A percentile compares a stretch with the other conserved stretches of the same genome.
These are phyloP conservation scores for Solanum arcanum DNA, from an alignment of 257 asterid species.

Conservation along the genomic window DNA sequence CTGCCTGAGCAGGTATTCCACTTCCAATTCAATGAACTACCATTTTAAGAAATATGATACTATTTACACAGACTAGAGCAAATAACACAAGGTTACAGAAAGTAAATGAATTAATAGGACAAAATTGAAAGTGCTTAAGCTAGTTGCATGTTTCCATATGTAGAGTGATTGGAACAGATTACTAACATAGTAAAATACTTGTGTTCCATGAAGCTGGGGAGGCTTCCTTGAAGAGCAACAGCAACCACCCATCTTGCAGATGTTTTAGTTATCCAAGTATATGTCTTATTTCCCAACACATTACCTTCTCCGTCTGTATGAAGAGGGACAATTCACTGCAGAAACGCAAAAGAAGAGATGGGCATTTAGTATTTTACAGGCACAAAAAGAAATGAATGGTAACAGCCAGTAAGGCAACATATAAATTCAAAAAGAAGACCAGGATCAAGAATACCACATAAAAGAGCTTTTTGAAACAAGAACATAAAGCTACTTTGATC, in stretches of 20 bases:
- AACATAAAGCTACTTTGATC: not conserved
- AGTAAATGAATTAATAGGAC: not conserved
- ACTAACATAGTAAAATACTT: constrained; percentile 65
- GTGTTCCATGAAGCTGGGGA: constrained; percentile 62
- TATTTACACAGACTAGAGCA: not conserved
- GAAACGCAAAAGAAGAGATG: not conserved
- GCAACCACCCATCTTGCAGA: constrained; percentile 62
- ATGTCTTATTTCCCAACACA: not conserved
- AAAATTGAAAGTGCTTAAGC: not conserved
- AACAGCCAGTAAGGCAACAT: not conserved
- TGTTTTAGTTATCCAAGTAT: not conserved
- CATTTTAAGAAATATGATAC: not conserved
- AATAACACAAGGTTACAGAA: not conserved
- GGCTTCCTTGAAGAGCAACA: constrained; percentile 69
- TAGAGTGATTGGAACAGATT: not conserved
- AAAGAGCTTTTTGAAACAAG: not conserved
- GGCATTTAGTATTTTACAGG: not conserved
- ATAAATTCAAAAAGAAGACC: not conserved
- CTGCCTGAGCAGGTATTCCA: not conserved
- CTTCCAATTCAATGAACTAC: not conserved
- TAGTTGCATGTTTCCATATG: not conserved
- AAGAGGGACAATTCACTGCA: not conserved
- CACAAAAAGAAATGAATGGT: not conserved
- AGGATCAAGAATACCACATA: not conserved
- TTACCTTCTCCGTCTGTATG: not conserved